phyloP scores from a whole-genome alignment of 805 yeast genomes.

The Saccharomyces eubayanus region DNA sequence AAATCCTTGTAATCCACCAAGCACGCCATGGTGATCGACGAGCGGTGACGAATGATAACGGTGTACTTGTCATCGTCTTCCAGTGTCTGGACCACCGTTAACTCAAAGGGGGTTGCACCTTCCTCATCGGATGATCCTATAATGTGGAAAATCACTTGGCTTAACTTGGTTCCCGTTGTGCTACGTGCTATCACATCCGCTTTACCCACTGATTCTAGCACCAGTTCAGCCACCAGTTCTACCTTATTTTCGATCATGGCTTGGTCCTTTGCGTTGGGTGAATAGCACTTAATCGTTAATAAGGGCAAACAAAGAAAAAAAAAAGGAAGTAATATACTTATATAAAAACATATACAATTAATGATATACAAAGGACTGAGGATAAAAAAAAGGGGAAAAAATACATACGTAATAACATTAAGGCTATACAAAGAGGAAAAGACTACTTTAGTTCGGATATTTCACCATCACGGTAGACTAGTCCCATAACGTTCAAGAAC shows the following conservation, averaged over 20 bases:
- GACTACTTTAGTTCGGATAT: slow-evolving; percentile 59
- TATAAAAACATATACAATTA: background rate
- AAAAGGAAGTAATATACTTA: background rate
- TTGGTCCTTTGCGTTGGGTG: background rate
- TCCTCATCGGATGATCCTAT: background rate
- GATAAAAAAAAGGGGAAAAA: background rate
- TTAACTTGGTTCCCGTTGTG: background rate
- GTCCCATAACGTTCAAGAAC: slow-evolving; percentile 93
- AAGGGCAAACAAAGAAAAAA: background rate
- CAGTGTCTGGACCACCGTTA: background rate
- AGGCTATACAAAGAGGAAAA: background rate
- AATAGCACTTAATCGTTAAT: background rate
- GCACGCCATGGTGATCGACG: background rate
- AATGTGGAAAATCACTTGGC: background rate
- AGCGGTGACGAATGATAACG: background rate
- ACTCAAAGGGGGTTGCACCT: background rate
- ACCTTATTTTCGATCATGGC: slow-evolving; percentile 4
- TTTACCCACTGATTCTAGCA: slow-evolving; percentile 4
- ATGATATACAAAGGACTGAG: background rate
- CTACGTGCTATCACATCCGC: background rate
- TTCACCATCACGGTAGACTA: slow-evolving; percentile 83
- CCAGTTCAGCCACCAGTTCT: slow-evolving; percentile 5
- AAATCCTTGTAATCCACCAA: background rate
- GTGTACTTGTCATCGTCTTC: background rate
- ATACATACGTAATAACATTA: background rate